Percentiles rank a stretch among this genome's conserved stretches.
phyloP scores from a whole-genome alignment of 176 grass and related monocot genomes.

The Cenchrus americanus region DNA sequence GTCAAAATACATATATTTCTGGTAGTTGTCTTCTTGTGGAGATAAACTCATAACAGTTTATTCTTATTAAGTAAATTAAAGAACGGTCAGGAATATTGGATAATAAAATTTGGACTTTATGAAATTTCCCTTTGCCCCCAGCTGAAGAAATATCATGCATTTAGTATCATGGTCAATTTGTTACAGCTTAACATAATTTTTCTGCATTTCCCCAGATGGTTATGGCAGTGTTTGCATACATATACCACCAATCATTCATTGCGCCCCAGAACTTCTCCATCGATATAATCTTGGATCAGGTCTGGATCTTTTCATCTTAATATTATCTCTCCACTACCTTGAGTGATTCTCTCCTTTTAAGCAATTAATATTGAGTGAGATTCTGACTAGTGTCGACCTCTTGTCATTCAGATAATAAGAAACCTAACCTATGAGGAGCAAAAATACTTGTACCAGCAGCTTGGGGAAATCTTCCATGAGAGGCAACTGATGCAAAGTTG shows the following conservation, averaged over 20 bases:
- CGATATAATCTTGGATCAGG: conserved; percentile 89
- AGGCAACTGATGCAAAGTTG: conserved; percentile 63
- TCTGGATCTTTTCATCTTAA: conserved; percentile 25
- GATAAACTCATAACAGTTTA: not conserved
- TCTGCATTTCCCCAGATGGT: conserved; percentile 78
- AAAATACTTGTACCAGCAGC: conserved; percentile 73
- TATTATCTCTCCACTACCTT: conserved; percentile 1
- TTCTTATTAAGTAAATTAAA: not conserved
- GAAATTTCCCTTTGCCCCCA: not conserved
- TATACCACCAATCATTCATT: conserved; percentile 98
- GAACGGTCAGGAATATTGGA: not conserved
- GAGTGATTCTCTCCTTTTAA: not conserved
- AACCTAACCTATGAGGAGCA: conserved; percentile 91
- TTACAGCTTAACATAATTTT: conserved; percentile 27
- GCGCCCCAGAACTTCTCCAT: conserved; percentile 78
- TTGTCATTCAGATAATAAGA: conserved; percentile 58
- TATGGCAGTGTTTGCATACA: conserved; percentile 99
- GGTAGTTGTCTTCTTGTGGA: not conserved
- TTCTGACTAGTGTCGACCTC: conserved; percentile 25
- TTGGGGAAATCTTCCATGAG: conserved; percentile 61
- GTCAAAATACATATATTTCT: not conserved
- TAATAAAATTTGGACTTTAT: not conserved
- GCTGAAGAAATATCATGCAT: conserved; percentile 6
- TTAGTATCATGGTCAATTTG: not conserved
- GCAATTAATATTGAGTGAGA: not conserved